These are phyloP conservation scores for Didymella glomerata DNA, from an alignment of 2,329 filamentous ascomycete species.

Conservation along the genomic window DNA sequence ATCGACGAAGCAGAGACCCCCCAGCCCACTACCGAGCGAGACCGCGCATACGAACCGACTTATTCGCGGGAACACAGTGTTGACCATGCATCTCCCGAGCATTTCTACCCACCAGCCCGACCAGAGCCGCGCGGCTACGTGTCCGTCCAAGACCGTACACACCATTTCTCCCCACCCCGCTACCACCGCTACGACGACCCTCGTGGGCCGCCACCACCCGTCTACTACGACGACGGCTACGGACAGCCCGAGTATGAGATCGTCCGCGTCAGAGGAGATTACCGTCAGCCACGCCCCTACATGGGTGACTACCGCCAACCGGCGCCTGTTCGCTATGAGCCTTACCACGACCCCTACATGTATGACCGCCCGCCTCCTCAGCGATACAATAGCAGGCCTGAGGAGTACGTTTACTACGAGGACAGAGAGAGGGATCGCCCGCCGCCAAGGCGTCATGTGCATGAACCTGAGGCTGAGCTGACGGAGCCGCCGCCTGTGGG, in stretches of 20 bases:
- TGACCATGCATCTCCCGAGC: constrained; percentile 39
- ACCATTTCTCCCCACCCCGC: constrained; percentile 41
- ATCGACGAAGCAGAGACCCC: constrained; percentile 50
- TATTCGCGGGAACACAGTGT: constrained; percentile 48
- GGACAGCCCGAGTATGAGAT: constrained; percentile 46
- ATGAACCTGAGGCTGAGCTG: constrained; percentile 13
- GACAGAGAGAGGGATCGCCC: constrained; percentile 39
- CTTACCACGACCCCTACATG: constrained; percentile 42
- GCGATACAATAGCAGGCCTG: constrained; percentile 35
- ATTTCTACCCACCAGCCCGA: constrained; percentile 32
- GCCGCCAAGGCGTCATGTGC: constrained; percentile 20
- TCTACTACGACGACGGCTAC: constrained; percentile 45
- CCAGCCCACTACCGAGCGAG: constrained; percentile 43
- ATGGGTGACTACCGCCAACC: constrained; percentile 25
- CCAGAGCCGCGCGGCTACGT: constrained; percentile 43
- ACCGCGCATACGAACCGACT: constrained; percentile 29
- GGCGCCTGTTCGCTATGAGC: constrained; percentile 38
- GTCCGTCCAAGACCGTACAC: constrained; percentile 45
- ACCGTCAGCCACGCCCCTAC: constrained; percentile 33
- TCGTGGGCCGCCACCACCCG: constrained; percentile 35
- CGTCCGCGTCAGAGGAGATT: constrained; percentile 43
- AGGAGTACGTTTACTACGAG: constrained; percentile 46
- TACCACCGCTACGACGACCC: constrained; percentile 42
- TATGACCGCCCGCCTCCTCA: constrained; percentile 41
- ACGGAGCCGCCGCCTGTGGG: constrained; percentile 14